Evolutionary conservation across 2,329 filamentous ascomycete species (phyloP), one percentile per base, ranked within the genome.

Genomic region (Samsoniella hepiali): DNA sequence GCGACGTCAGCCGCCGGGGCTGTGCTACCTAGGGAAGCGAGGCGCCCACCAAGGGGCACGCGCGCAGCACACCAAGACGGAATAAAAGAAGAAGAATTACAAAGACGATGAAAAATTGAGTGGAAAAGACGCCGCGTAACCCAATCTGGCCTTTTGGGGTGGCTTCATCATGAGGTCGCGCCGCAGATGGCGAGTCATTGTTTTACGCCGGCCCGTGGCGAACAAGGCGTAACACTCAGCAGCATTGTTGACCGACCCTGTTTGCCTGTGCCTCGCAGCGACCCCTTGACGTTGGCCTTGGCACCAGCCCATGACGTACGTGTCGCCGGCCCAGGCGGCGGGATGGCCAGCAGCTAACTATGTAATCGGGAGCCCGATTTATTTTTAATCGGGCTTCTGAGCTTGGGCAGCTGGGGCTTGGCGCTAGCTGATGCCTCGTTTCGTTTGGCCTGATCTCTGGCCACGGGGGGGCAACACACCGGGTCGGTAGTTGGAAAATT

Each of bases 1-100:
- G 57, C 50, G 45, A 63, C 60, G 60, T 63, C 60, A 63, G 60
- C 60, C 40, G 40, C 51, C 34, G 60, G 53, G 60, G 60, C 60
- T 63, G 60, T 63, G 60, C 45, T 53, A 22, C 22, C 22, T 22
- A 58, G 58, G 53, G 44, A 27, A 42, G n/a, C 36, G 13, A 45
- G 42, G 5, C 44, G 32, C 32, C 27, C 31, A 6, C 22, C 15
- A 22, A 22, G 45, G 42, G 47, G 32, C 57, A 51, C 45, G 57
- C 45, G 36, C 45, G 47, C 27, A 59, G 32, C n/a, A 40, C 44
- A n/a, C 53, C 27, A 40, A 15, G 11, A 32, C 11, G 11, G 53
- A 32, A 22, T 27, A 55, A 13, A 22, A 10, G 31, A 38, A 38
- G 15, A 29, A 10, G 36, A 34, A 38, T 31, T 5, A 56, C 31